These are phyloP conservation scores for Microbotryomycetes sp. DNA, from an alignment of 1,284 basidiomycete species.

Conservation along the genomic window DNA sequence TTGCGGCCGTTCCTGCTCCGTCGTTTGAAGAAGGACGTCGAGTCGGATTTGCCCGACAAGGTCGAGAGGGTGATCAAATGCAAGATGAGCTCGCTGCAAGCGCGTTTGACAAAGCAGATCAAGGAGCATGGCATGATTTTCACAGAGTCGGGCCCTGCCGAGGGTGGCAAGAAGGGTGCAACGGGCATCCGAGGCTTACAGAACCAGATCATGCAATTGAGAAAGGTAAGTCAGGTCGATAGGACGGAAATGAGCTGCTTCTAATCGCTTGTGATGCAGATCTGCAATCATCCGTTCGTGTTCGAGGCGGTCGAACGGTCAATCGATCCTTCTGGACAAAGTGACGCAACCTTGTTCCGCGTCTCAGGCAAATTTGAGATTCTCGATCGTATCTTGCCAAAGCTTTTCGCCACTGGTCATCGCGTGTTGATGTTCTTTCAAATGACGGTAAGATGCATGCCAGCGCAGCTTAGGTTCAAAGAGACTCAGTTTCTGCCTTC, in stretches of 20 bases:
- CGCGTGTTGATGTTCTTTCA: slow-evolving; percentile 99
- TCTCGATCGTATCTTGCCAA: slow-evolving; percentile 86
- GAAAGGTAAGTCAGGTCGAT: slow-evolving; percentile 50
- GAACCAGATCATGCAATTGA: slow-evolving; percentile 97
- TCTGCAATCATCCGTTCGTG: slow-evolving; percentile 95
- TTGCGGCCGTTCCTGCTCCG: slow-evolving; percentile 93
- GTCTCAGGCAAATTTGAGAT: slow-evolving; percentile 92
- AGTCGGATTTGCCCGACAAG: slow-evolving; percentile 95
- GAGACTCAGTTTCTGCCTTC: slow-evolving; percentile 31
- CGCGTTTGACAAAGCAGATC: slow-evolving; percentile 94
- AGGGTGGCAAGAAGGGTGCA: slow-evolving; percentile 33
- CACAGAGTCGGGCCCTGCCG: slow-evolving; percentile 39
- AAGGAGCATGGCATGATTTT: slow-evolving; percentile 84
- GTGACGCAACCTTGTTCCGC: slow-evolving; percentile 74
- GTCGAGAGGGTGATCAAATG: slow-evolving; percentile 99
- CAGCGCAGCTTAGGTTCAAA: too few species aligned
- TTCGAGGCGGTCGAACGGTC: slow-evolving; percentile 93
- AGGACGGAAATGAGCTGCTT: background rate
- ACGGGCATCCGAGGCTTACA: slow-evolving; percentile 53
- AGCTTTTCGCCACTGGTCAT: slow-evolving; percentile 87
- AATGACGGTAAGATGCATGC: slow-evolving; percentile 62
- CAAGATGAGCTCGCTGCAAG: slow-evolving; percentile 90
- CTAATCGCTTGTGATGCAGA: slow-evolving; percentile 41
- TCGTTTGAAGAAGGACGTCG: slow-evolving; percentile 97
- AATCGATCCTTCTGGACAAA: slow-evolving; percentile 73